phyloP scores from a whole-genome alignment of 2,329 filamentous ascomycete genomes.

The Aspergillus amoenus region DNA sequence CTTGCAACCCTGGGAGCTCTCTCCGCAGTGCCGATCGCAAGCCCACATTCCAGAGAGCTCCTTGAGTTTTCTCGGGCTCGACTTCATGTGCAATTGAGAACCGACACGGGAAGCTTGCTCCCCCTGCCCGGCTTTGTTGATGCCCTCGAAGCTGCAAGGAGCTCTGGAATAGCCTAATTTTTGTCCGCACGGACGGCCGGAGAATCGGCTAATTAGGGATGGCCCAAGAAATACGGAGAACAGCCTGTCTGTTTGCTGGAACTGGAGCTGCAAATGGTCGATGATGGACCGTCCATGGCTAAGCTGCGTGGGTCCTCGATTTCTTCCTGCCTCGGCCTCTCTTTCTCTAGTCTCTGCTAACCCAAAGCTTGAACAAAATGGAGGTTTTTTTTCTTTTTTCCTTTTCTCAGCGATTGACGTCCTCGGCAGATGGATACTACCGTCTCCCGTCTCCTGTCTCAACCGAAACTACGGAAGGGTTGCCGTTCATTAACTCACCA shows the following conservation, averaged over 20 bases:
- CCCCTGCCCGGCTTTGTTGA: background rate
- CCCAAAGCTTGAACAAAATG: slow-evolving; percentile 3
- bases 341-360: background rate
- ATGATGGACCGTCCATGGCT: background rate
- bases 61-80: background rate
- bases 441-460: background rate
- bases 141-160: background rate
- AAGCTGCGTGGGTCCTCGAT: background rate
- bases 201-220: slow-evolving; percentile 7
- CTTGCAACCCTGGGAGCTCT: background rate
- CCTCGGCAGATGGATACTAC: background rate
- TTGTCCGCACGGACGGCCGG: slow-evolving; percentile 5
- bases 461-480: background rate
- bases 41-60: background rate
- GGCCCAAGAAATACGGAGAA: too few relatives aligned
- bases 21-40: slow-evolving; percentile 3
- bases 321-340: background rate
- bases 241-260: background rate
- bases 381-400: background rate
- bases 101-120: background rate
- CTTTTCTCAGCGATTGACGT: background rate
- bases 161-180: slow-evolving; percentile 7
- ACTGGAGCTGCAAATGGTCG: background rate
- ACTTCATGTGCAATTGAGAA: background rate
- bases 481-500: background rate